These are phyloP conservation scores for Neurospora terricola DNA, from an alignment of 495 filamentous ascomycete genomes.

Conservation along the genomic window DNA sequence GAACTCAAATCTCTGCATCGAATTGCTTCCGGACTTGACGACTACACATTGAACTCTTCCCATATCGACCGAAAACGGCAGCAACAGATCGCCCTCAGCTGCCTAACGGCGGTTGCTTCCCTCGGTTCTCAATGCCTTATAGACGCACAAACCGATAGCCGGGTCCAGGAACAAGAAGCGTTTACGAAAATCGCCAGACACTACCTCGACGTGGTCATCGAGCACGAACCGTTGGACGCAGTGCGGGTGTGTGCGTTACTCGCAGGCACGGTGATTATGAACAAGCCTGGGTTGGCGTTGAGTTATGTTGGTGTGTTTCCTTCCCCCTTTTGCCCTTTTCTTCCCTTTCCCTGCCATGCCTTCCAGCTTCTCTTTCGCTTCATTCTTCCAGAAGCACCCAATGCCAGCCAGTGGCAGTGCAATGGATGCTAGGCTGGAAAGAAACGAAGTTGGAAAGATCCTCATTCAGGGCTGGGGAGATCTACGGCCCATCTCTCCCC, in stretches of 20 bases:
- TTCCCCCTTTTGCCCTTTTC: neutral
- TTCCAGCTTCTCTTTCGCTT: neutral
- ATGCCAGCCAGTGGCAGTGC: neutral
- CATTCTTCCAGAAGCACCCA: neutral
- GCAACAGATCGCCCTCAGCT: neutral
- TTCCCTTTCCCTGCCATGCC: neutral
- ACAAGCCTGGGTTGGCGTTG: neutral
- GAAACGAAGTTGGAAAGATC: neutral
- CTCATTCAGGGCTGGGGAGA: neutral
- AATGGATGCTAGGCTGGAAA: neutral
- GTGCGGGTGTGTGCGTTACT: neutral
- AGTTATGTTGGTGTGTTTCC: neutral
- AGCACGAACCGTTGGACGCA: neutral
- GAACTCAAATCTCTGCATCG: neutral
- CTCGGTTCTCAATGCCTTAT: neutral
- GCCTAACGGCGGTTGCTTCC: neutral
- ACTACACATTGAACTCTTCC: neutral
- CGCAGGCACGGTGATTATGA: neutral
- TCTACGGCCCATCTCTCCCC: neutral
- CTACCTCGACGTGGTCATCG: neutral
- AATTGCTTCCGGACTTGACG: neutral
- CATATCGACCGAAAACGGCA: neutral
- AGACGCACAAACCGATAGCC: neutral
- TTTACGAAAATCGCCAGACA: neutral
- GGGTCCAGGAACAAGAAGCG: neutral